Evolutionary conservation across 352 stramenopile genomes (phyloP).

Genomic region (Phytopythium boreale): DNA sequence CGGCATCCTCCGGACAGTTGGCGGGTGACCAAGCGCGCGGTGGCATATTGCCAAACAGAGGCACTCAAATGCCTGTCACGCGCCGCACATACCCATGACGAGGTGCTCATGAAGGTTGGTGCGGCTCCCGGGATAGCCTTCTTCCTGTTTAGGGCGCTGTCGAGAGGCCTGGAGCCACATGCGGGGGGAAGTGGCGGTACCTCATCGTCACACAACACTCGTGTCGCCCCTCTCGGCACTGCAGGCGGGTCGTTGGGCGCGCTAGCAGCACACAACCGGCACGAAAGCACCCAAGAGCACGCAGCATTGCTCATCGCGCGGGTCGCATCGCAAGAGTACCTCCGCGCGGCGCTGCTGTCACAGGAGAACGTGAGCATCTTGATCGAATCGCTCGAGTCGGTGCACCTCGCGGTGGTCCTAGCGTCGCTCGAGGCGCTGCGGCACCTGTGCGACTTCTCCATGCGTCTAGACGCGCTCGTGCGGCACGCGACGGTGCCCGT

Average conservation of each 20-base stretch:
- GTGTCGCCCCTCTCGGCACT: not conserved
- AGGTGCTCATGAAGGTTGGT: conserved; percentile 68
- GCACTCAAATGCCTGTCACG: conserved; percentile 71
- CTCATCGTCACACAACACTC: not conserved
- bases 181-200: not conserved
- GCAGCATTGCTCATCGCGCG: conserved; percentile 58
- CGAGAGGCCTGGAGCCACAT: conserved; percentile 4
- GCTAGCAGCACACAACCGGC: conserved; percentile 1
- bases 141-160: conserved; percentile 44
- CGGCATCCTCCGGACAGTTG: conserved; percentile 13
- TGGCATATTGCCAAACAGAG: conserved; percentile 36
- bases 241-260: not conserved
- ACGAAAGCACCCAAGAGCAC: conserved; percentile 39
- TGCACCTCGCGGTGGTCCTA: conserved; percentile 63
- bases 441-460: conserved; percentile 52
- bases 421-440: conserved; percentile 54
- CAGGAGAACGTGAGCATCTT: conserved; percentile 54
- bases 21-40: conserved; percentile 8
- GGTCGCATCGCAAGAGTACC: conserved; percentile 46
- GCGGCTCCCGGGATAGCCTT: conserved; percentile 33
- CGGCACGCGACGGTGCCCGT: conserved; percentile 73
- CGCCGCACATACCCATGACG: conserved; percentile 43
- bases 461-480: conserved; percentile 66
- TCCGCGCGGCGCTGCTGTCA: conserved; percentile 47
- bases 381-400: conserved; percentile 73